Conservation (phyloP, 2,329 filamentous ascomycete species). For the Ophiostoma piceae region DNA sequence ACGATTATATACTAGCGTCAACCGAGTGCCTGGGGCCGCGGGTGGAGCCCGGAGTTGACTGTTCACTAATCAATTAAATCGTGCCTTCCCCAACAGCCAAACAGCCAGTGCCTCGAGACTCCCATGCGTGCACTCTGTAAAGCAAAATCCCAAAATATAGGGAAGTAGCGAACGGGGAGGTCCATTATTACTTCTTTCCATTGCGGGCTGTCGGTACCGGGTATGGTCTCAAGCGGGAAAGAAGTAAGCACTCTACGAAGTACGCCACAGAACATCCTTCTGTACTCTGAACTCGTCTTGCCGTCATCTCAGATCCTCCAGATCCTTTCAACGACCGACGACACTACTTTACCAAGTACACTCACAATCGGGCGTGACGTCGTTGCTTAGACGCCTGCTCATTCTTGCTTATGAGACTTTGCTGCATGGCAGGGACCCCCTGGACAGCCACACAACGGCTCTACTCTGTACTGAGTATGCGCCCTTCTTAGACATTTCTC, state of each 20-base stretch:
- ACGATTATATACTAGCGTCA: not conserved
- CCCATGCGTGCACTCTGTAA: not conserved
- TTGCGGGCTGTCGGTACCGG: not conserved
- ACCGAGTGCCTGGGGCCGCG: conserved; percentile 7
- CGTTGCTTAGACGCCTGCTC: not conserved
- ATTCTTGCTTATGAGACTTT: not conserved
- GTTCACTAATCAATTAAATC: conserved; percentile 20
- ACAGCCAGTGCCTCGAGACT: not conserved
- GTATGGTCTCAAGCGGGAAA: not conserved
- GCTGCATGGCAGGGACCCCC: not conserved
- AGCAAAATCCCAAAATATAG: not conserved
- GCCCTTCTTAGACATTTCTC: not conserved
- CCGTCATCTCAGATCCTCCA: not conserved
- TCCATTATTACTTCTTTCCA: no score
- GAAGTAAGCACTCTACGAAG: not conserved
- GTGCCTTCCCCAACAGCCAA: not conserved
- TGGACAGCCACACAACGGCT: not conserved
- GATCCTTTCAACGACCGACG: no score
- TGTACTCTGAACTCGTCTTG: not conserved
- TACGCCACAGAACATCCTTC: not conserved
- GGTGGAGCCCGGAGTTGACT: conserved; percentile 8
- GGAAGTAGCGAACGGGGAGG: not conserved
- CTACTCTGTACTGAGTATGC: no score
- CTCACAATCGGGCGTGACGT: not conserved
- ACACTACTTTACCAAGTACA: no score